Conservation (phyloP, 768 basidiomycete species). For the Amanita subjunquillea region DNA sequence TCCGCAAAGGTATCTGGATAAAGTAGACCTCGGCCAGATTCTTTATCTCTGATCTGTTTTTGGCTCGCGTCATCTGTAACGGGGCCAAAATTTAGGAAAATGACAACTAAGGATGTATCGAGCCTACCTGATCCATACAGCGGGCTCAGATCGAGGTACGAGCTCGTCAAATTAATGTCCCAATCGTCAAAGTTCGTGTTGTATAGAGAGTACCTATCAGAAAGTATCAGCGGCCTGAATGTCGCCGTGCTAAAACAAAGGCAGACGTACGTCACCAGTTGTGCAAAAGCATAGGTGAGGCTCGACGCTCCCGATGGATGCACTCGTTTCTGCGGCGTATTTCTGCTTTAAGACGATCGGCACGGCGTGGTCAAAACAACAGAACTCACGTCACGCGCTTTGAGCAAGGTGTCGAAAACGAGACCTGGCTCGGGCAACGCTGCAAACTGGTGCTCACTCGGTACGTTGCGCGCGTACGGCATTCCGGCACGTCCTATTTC, state of each 20-base stretch:
- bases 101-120: neutral
- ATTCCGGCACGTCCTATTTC: conserved; percentile 39
- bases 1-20: conserved; percentile 47
- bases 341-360: conserved; percentile 8
- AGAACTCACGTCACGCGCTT: conserved; percentile 25
- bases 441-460: conserved; percentile 26
- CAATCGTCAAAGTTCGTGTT: conserved; percentile 31
- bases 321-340: conserved; percentile 16
- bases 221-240: neutral
- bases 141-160: conserved; percentile 47
- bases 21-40: conserved; percentile 37
- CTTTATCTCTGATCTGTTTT: conserved; percentile 36
- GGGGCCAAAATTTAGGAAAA: neutral
- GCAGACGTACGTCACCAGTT: conserved; percentile 33
- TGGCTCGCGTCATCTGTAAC: conserved; percentile 23
- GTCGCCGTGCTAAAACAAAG: too few species aligned
- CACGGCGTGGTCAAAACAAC: conserved; percentile 16
- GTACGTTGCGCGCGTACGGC: conserved; percentile 45
- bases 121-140: conserved; percentile 40
- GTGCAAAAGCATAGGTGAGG: conserved; percentile 57
- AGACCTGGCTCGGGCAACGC: conserved; percentile 46
- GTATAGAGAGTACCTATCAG: conserved; percentile 37
- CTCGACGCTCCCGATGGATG: conserved; percentile 52
- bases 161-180: conserved; percentile 40
- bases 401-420: conserved; percentile 53